phyloP scores from a whole-genome alignment of 2,329 filamentous ascomycete species.

The Fusarium azukiicola region DNA sequence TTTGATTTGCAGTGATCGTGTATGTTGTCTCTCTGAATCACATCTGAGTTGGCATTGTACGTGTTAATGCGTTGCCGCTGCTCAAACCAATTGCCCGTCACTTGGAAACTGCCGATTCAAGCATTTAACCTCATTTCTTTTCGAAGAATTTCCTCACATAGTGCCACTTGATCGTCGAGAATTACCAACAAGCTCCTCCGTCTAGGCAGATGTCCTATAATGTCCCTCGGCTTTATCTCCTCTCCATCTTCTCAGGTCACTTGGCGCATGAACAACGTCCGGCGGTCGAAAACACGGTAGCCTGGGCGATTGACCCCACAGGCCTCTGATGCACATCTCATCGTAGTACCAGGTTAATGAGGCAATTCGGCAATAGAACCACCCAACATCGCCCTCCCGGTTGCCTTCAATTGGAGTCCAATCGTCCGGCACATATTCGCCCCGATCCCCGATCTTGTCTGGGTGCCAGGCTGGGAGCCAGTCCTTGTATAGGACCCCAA shows the following conservation, averaged over 20 bases:
- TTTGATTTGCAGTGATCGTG: too few species aligned
- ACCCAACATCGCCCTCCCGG: neutral
- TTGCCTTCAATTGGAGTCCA: constrained; percentile 9
- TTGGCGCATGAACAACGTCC: neutral
- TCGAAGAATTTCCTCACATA: too few species aligned
- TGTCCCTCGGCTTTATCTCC: constrained; percentile 15
- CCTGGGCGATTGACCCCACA: neutral
- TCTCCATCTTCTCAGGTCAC: constrained; percentile 8
- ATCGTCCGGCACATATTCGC: neutral
- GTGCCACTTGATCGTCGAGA: too few species aligned
- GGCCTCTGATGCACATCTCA: neutral
- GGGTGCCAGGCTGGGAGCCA: neutral
- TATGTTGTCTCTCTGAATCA: too few species aligned
- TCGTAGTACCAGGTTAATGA: neutral
- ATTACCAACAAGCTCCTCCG: neutral
- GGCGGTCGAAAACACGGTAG: constrained; percentile 12
- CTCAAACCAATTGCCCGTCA: too few species aligned
- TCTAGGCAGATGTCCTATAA: neutral
- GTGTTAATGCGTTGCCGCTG: too few species aligned
- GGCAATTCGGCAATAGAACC: neutral
- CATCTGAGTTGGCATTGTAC: too few species aligned
- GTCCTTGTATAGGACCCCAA: constrained; percentile 9
- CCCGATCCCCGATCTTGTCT: neutral
- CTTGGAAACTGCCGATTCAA: too few species aligned
- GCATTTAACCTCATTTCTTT: too few species aligned